Base-by-base conservation (phyloP, 2,329 filamentous ascomycete species). In the Pseudogymnoascus sp. region DNA sequence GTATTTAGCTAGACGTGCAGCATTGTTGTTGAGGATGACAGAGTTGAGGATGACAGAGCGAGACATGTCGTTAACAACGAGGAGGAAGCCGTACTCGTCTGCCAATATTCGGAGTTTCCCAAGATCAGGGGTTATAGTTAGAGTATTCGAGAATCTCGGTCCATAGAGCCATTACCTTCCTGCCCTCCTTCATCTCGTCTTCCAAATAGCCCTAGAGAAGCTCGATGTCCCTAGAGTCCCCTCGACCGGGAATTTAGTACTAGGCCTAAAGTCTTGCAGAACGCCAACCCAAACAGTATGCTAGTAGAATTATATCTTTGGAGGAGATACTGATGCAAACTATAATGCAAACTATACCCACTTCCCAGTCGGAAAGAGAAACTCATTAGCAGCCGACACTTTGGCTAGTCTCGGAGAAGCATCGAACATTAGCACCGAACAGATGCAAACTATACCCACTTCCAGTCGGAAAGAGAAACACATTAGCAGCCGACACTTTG, bases 281-380 rank as follows among this genome's bases (percentile, higher is more conserved):
- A 85, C 2, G 79, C 71, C n/a, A 80, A 71, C 6, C 82, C 82
- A 26, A 84, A 74, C 11, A 80, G 71, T 6, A 79, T 75, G 4
- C 76, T 72, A 35, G 72, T 74, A 2, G 73, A 69, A 0, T 73
- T 70, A 1, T 74, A 72, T 31, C 74, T 67, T 26, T 70, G 67
- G 2, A 72, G 64, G 8, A 83, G 67, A 2, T 74, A 71, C 41
- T 73, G 72, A 37, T 78, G 78, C 1, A 75, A 64, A n/a, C n/a
- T n/a, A n/a, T n/a, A n/a, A n/a, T n/a, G n/a, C n/a, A n/a, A n/a
- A 23, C 76, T 71, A 4, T 37, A 37, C 12, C 33, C 12, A 12
- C 33, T 14, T 37, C n/a, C 33, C 33, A 37, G 33, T 37, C 33
- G 12, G 12, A 12, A 37, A 37, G 33, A 14, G 33, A 14, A 37